These are phyloP conservation scores for Metschnikowia arizonensis DNA, from an alignment of 805 yeast species.

Conservation along the genomic window DNA sequence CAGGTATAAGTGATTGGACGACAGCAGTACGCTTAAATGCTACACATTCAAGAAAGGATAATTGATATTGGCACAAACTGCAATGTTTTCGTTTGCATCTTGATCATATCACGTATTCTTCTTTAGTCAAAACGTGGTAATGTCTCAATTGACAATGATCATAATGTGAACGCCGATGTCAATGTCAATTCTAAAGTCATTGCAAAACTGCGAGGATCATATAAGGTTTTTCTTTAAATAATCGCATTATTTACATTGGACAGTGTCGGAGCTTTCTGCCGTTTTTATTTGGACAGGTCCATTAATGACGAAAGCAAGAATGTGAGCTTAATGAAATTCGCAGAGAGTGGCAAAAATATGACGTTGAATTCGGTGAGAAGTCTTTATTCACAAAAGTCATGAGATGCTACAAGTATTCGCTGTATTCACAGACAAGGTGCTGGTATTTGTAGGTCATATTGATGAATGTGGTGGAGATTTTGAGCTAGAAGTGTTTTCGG, in stretches of 20 bases:
- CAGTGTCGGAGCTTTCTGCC: slow-evolving; percentile 37
- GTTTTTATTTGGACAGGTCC: slow-evolving; percentile 18
- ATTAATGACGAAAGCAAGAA: neutral
- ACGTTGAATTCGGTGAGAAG: slow-evolving; percentile 13
- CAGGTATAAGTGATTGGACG: slow-evolving; percentile 23
- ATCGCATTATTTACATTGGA: slow-evolving; percentile 48
- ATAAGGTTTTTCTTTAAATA: slow-evolving; percentile 55
- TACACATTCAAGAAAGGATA: slow-evolving; percentile 27
- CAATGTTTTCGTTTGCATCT: slow-evolving; percentile 40
- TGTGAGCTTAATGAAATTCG: slow-evolving; percentile 27
- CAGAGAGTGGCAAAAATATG: slow-evolving; percentile 24
- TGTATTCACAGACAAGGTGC: slow-evolving; percentile 52
- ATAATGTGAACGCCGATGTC: slow-evolving; percentile 15
- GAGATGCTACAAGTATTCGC: slow-evolving; percentile 46
- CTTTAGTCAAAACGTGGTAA: slow-evolving; percentile 36
- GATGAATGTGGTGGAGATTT: slow-evolving; percentile 1
- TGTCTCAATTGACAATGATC: slow-evolving; percentile 17
- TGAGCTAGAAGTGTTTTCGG: slow-evolving; percentile 34
- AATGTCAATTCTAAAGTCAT: slow-evolving; percentile 37
- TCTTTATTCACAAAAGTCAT: slow-evolving; percentile 39
- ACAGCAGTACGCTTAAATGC: slow-evolving; percentile 43
- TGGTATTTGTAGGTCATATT: slow-evolving; percentile 22
- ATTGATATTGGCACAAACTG: slow-evolving; percentile 29
- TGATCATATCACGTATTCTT: slow-evolving; percentile 50
- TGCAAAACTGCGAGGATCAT: slow-evolving; percentile 39